Base-by-base conservation (phyloP, 176 grass and related monocot genomes). In the Dendrocalamus sinicus region DNA sequence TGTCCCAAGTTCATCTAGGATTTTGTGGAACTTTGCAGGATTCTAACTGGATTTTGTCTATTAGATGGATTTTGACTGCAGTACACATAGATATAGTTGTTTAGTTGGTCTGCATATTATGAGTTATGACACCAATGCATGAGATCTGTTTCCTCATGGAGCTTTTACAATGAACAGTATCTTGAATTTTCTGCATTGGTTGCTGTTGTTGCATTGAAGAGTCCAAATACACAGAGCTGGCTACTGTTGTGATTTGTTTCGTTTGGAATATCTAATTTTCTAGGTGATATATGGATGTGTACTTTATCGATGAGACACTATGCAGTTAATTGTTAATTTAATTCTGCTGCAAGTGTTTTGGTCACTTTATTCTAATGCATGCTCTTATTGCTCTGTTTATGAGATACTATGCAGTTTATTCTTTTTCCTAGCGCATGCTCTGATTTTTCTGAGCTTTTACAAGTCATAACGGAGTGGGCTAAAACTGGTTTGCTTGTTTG, bases 1-100 rank as follows among this genome's bases (percentile, higher is more conserved):
- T 76, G 13, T 92, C 54, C 35, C 20, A 65, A 76, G 16, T 69
- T 85, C 11, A 16, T 15, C 8, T 73, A 52, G 46, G 71, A 73
- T 73, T 54, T 15, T 75, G 72, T 75, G 17, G 50, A 35, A 39
- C 73, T 39, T 54, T 55, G 28, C 28, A 17, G 30, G 30, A 75
- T 75, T 39, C 48, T 55, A 55, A 20, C 51, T 55, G 9, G 28
- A 75, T 75, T 20, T 65, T 66, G 28, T 37, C 14, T 66, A 66
- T 66, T 35, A 30, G 63, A 30, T 66, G 28, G 28, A 66, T 66
- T 66, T 66, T 66, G 16, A 14, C 55, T 75, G 12, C 5, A 53
- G 2, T 74, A 43, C 55, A 73, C 22, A 81, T 37, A 43, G 9
- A 41, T 76, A 65, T 43, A 23, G 32, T 52, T 77, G 24, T 43